phyloP scores from a whole-genome alignment of 2,329 filamentous ascomycete genomes.

The Pseudophaeomoniella oleicola region DNA sequence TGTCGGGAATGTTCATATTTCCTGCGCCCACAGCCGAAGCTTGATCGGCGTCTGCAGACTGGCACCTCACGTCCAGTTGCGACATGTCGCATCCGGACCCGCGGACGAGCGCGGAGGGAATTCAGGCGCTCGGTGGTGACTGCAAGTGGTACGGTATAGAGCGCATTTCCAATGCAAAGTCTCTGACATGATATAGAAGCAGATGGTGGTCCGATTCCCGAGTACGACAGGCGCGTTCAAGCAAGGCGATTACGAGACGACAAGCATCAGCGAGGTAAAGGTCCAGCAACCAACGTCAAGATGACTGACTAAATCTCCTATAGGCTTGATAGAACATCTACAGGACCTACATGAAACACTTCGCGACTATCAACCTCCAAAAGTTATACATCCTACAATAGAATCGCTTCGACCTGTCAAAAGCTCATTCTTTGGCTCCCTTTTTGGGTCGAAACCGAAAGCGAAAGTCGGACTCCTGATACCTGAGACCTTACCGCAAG shows the following conservation, averaged over 20 bases:
- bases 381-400: slow-evolving; percentile 62
- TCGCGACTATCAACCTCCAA: slow-evolving; percentile 54
- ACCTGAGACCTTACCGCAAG: slow-evolving; percentile 63
- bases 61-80: no score
- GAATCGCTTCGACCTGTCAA: slow-evolving; percentile 48
- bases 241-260: slow-evolving; percentile 67
- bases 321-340: slow-evolving; percentile 75
- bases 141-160: no score
- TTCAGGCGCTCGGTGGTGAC: no score
- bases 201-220: slow-evolving; percentile 55
- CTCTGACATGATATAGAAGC: no score
- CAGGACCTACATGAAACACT: slow-evolving; percentile 83
- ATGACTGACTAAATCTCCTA: slow-evolving; percentile 7
- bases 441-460: slow-evolving; percentile 33
- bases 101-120: no score
- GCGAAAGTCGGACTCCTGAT: slow-evolving; percentile 35
- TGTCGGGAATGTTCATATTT: no score
- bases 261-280: slow-evolving; percentile 68
- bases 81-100: no score
- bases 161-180: no score
- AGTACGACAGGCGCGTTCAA: slow-evolving; percentile 74
- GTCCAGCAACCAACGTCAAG: background rate
- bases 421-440: slow-evolving; percentile 35
- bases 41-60: no score
- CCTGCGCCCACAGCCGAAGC: no score